Conservation (phyloP, 2,329 filamentous ascomycete genomes). For the Bipolaris oryzae region DNA sequence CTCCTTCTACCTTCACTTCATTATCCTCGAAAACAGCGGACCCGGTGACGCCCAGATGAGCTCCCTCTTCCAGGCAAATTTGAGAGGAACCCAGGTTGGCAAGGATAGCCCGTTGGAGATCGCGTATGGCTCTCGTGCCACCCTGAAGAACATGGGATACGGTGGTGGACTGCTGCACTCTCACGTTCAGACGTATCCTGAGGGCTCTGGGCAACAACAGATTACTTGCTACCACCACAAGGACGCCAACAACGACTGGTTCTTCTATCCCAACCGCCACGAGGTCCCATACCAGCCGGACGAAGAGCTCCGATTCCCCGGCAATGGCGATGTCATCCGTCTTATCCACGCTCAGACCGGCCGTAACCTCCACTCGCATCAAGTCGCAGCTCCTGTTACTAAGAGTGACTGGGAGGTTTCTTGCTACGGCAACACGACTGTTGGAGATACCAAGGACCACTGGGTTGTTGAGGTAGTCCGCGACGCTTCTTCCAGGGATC, state of each 20-base stretch:
- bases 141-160: slow-evolving; percentile 99
- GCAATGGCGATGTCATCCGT: slow-evolving; percentile 78
- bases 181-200: slow-evolving; percentile 93
- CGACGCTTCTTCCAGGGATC: slow-evolving; percentile 85
- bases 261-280: slow-evolving; percentile 91
- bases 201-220: slow-evolving; percentile 92
- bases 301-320: slow-evolving; percentile 73
- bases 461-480: slow-evolving; percentile 92
- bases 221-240: slow-evolving; percentile 99
- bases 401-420: slow-evolving; percentile 94
- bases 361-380: slow-evolving; percentile 94
- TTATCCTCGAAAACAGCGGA: slow-evolving; percentile 89
- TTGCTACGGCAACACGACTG: slow-evolving; percentile 90
- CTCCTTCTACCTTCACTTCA: slow-evolving; percentile 93
- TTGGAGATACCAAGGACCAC: slow-evolving; percentile 97
- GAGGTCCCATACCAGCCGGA: slow-evolving; percentile 75
- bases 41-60: slow-evolving; percentile 99
- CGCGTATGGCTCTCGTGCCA: slow-evolving; percentile 85
- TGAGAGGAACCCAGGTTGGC: slow-evolving; percentile 90
- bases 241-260: slow-evolving; percentile 99
- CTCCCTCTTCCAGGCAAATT: slow-evolving; percentile 97
- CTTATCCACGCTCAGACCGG: slow-evolving; percentile 94
- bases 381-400: slow-evolving; percentile 83
- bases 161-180: slow-evolving; percentile 95
- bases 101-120: slow-evolving; percentile 93